phyloP scores from a whole-genome alignment of 805 yeast species.

The Jamesozyma spencerorum region DNA sequence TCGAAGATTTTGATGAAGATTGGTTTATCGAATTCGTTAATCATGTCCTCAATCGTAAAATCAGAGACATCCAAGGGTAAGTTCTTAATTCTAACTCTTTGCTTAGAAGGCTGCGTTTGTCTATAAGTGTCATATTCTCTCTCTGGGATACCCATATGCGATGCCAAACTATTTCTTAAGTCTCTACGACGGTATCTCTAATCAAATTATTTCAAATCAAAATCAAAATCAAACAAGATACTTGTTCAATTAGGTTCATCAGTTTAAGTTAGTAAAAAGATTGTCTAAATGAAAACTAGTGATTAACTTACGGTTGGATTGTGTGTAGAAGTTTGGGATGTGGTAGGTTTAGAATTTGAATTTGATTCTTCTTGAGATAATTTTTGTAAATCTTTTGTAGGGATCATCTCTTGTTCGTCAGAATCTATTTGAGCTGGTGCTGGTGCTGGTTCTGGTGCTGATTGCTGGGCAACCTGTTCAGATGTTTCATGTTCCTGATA shows the following conservation, averaged over 20 bases:
- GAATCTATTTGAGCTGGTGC: too few species aligned
- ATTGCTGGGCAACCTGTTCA: background rate
- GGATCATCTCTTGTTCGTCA: too few species aligned
- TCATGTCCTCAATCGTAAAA: slow-evolving; percentile 24
- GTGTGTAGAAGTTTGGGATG: background rate
- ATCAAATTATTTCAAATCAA: background rate
- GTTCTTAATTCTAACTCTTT: slow-evolving; percentile 17
- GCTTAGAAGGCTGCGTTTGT: slow-evolving; percentile 10
- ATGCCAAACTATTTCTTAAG: slow-evolving; percentile 24
- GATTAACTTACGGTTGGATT: slow-evolving; percentile 3
- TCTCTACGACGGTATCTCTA: slow-evolving; percentile 29
- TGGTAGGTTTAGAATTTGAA: background rate
- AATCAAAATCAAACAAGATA: too few species aligned
- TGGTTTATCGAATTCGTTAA: slow-evolving; percentile 22
- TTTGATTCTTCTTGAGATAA: too few species aligned
- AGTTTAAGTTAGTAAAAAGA: too few species aligned
- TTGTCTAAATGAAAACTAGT: background rate
- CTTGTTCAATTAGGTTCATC: background rate
- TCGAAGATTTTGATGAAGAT: slow-evolving; percentile 20
- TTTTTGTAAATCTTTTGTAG: too few species aligned
- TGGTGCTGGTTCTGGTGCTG: background rate
- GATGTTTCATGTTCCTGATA: too few species aligned
- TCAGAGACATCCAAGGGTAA: slow-evolving; percentile 27
- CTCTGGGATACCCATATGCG: slow-evolving; percentile 17
- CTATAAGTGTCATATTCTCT: background rate